A percentile compares a stretch with the other conserved stretches of the same genome.
These are phyloP conservation scores for Blastobotrys attinorum DNA, from an alignment of 805 yeast species.

Conservation along the genomic window DNA sequence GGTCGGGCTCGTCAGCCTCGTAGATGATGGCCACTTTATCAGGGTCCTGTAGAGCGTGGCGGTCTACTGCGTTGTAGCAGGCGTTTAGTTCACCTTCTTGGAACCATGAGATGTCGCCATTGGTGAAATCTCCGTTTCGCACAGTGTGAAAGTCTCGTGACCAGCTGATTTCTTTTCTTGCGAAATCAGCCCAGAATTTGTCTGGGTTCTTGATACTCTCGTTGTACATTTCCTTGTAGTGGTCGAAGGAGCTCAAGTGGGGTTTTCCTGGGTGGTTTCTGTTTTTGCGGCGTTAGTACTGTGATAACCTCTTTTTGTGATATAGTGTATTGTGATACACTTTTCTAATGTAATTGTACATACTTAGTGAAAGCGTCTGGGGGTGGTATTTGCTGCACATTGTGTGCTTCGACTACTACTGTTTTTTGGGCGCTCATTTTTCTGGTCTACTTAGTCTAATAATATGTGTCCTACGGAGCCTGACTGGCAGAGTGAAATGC, in stretches of 20 bases:
- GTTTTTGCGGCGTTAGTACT: neutral
- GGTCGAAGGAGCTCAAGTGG: slow-evolving; percentile 51
- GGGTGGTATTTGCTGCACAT: slow-evolving; percentile 16
- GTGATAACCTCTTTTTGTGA: neutral
- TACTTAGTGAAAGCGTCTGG: slow-evolving; percentile 19
- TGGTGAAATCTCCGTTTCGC: slow-evolving; percentile 50
- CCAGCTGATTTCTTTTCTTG: slow-evolving; percentile 70
- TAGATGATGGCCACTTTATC: slow-evolving; percentile 61
- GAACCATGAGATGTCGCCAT: slow-evolving; percentile 90
- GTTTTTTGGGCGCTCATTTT: too few relatives aligned
- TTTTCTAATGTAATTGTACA: too few relatives aligned
- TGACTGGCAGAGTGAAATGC: too few relatives aligned
- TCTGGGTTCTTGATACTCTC: slow-evolving; percentile 76
- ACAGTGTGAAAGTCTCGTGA: slow-evolving; percentile 64
- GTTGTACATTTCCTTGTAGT: slow-evolving; percentile 61
- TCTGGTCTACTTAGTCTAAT: too few relatives aligned
- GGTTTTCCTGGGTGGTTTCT: slow-evolving; percentile 45
- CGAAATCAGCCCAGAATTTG: slow-evolving; percentile 70
- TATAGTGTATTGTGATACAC: too few relatives aligned
- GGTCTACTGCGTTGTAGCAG: slow-evolving; percentile 85
- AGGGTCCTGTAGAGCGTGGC: slow-evolving; percentile 87
- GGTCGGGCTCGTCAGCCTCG: slow-evolving; percentile 86
- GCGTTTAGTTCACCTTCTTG: slow-evolving; percentile 91
- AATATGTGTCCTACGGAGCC: too few relatives aligned
- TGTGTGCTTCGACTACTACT: slow-evolving; percentile 18